These are phyloP conservation scores for Pseudogymnoascus sp. DNA, from an alignment of 2,329 filamentous ascomycete genomes.

Conservation along the genomic window DNA sequence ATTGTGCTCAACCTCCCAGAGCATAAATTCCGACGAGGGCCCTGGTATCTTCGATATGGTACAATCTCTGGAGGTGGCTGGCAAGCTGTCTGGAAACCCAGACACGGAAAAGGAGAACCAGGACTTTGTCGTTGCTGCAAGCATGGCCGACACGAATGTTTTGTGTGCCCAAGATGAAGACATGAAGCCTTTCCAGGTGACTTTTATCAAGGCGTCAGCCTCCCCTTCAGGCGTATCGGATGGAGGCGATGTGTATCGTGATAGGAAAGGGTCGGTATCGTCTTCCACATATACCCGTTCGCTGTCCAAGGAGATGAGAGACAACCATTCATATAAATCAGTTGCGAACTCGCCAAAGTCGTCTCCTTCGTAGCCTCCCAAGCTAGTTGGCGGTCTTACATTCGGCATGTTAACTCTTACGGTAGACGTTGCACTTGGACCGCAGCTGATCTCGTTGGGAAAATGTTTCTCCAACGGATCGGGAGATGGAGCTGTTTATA, in stretches of 20 bases:
- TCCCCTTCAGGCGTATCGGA: neutral
- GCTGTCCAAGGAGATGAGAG: slow-evolving; percentile 56
- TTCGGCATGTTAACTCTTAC: slow-evolving; percentile 22
- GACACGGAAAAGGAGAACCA: slow-evolving; percentile 51
- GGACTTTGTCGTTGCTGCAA: slow-evolving; percentile 37
- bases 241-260: slow-evolving; percentile 53
- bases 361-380: slow-evolving; percentile 30
- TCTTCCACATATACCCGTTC: slow-evolving; percentile 53
- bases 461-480: slow-evolving; percentile 41
- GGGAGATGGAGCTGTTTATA: slow-evolving; percentile 36
- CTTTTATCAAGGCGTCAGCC: slow-evolving; percentile 36
- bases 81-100: slow-evolving; percentile 40
- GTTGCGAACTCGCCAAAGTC: slow-evolving; percentile 55
- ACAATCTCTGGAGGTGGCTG: slow-evolving; percentile 40
- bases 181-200: slow-evolving; percentile 54
- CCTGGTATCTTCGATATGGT: slow-evolving; percentile 45
- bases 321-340: slow-evolving; percentile 67
- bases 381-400: slow-evolving; percentile 24
- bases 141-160: slow-evolving; percentile 36
- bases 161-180: slow-evolving; percentile 44
- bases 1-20: slow-evolving; percentile 45
- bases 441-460: slow-evolving; percentile 36
- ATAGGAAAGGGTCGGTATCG: slow-evolving; percentile 59
- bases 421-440: slow-evolving; percentile 24
- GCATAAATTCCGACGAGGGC: slow-evolving; percentile 44